Evolutionary conservation across 441 rosid genomes (phyloP).

Genomic region (Pelargonium myrrhifolium): DNA sequence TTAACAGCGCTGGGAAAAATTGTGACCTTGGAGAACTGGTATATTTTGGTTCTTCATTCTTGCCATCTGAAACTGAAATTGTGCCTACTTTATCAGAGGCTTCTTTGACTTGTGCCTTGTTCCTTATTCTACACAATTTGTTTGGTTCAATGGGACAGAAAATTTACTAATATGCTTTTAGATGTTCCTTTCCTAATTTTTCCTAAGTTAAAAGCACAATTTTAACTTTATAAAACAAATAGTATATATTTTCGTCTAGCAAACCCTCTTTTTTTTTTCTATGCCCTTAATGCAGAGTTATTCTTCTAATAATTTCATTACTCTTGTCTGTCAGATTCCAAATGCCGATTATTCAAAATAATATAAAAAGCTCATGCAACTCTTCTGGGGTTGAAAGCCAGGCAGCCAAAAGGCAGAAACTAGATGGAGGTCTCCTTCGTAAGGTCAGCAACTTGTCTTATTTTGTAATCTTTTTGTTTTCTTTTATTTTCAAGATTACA

Average conservation of each 20-base stretch:
- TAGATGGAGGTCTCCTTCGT: conserved; percentile 72
- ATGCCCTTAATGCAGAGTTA: not conserved
- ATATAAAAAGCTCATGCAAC: conserved; percentile 32
- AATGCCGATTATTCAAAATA: conserved; percentile 31
- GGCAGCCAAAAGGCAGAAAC: conserved; percentile 89
- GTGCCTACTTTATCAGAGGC: not conserved
- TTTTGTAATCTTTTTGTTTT: conserved; percentile 6
- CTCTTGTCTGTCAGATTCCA: conserved; percentile 37
- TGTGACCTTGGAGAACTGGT: no score
- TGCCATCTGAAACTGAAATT: not conserved
- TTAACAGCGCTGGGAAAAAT: no score
- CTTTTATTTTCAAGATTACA: conserved; percentile 15
- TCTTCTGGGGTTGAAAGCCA: conserved; percentile 66
- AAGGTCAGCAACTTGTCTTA: conserved; percentile 39
- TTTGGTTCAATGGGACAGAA: no score
- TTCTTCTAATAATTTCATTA: conserved; percentile 8
- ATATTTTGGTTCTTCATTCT: not conserved
- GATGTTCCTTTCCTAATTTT: not conserved
- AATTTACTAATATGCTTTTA: no score
- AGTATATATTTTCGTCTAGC: not conserved
- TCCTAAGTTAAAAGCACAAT: not conserved
- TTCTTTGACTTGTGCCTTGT: not conserved
- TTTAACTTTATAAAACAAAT: not conserved
- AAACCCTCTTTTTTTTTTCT: not conserved
- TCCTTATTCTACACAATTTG: not conserved